Evolutionary conservation across 140 eudicot species (phyloP), one percentile per base, ranked within the genome.

Genomic region (Oenanthe javanica): DNA sequence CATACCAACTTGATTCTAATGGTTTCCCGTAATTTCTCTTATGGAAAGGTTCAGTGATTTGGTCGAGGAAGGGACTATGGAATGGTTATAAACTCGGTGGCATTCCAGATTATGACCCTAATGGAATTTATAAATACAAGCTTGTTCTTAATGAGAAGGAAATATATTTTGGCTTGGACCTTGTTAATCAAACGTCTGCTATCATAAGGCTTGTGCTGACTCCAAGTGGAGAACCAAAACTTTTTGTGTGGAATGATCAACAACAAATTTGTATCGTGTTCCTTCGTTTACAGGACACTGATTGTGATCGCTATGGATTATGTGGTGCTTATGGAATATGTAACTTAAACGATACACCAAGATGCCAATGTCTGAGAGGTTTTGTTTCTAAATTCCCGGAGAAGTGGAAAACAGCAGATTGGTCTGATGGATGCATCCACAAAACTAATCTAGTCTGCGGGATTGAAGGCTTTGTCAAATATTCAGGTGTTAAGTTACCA

Each of bases 361-460:
- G 69, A 59, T 59, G 69, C n/a, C 31, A 59, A 59, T 59, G 69
- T 11, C n/a, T 59, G 36, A 59, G 14, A 8, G 69, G 69, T 21
- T 59, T 59, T 59, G 69, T 59, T 59, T 36, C 69, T 8, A n/a
- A 59, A 59, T 59, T 21, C 36, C 69, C 69, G 5, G 69, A 59
- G 13, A 59, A 59, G 36, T 59, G 69, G 69, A 59, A 8, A 59
- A 14, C 69, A 59, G 69, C 69, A 59, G 69, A 59, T 9, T 59
- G 69, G 69, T 59, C 69, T 59, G 69, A n/a, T 59, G 69, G 69
- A n/a, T 59, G 69, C 69, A n/a, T n/a, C 4, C 69, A n/a, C 69
- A 59, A 27, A 59, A n/a, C 69, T 59, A 23, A 2, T 21, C 31
- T 59, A 59, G 69, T n/a, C 69, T 59, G 69, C n/a, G 69, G 69